Percentiles rank a stretch among this genome's conserved stretches.
Conservation (phyloP, 177 flowering plant species). For the Vitis hybrid region DNA sequence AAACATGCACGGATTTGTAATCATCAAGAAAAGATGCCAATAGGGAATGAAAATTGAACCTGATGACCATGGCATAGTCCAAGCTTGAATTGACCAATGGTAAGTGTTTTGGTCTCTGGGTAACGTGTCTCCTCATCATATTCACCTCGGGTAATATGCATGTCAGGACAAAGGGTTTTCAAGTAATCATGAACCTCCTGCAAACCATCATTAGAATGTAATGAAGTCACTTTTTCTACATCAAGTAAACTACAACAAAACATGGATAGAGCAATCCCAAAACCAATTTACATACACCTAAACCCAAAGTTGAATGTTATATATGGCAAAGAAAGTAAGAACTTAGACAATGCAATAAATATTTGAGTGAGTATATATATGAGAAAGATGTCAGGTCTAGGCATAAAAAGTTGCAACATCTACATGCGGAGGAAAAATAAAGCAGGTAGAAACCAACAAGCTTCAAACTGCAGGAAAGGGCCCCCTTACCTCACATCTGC, state of each 20-base stretch:
- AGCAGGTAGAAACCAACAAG: too few relatives aligned
- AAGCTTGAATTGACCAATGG: slow-evolving; percentile 93
- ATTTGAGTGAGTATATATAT: too few relatives aligned
- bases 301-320: too few relatives aligned
- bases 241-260: neutral
- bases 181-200: slow-evolving; percentile 95
- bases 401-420: too few relatives aligned
- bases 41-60: slow-evolving; percentile 38
- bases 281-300: neutral
- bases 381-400: too few relatives aligned
- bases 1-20: neutral
- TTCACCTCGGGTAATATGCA: slow-evolving; percentile 88
- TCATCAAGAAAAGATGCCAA: too few relatives aligned
- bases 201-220: slow-evolving; percentile 1
- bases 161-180: slow-evolving; percentile 84
- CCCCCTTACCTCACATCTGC: too few relatives aligned
- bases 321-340: too few relatives aligned
- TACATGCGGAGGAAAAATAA: too few relatives aligned
- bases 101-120: slow-evolving; percentile 88
- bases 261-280: neutral
- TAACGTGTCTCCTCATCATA: slow-evolving; percentile 85
- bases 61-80: slow-evolving; percentile 97
- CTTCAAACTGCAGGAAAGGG: too few relatives aligned
- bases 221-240: too few relatives aligned
- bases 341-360: too few relatives aligned